phyloP scores from a whole-genome alignment of 2,329 filamentous ascomycete species.

The Eutypa lata region DNA sequence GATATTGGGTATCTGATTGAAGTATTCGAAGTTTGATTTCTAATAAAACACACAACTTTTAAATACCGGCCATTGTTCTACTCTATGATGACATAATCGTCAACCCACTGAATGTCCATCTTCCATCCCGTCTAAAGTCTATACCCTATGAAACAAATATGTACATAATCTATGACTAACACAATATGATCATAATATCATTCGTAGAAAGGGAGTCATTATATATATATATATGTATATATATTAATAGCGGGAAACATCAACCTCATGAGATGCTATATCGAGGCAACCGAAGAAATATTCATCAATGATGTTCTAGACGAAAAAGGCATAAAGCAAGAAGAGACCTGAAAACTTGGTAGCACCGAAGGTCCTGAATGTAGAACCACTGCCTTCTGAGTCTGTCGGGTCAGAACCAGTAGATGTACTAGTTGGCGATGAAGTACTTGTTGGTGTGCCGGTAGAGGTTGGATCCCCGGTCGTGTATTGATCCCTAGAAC shows the following conservation, averaged over 20 bases:
- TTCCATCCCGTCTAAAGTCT: background rate
- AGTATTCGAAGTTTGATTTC: no score
- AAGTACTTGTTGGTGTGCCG: background rate
- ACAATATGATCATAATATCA: no score
- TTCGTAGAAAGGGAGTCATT: no score
- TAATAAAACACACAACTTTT: no score
- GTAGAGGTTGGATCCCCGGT: no score
- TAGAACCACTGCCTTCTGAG: background rate
- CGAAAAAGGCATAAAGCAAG: background rate
- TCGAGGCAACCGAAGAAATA: background rate
- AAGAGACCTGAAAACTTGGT: background rate
- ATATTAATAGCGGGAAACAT: background rate
- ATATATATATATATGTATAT: background rate
- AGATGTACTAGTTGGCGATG: background rate
- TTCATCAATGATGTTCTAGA: background rate
- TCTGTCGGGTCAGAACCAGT: background rate
- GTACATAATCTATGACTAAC: background rate
- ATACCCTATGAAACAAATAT: background rate
- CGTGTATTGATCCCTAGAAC: background rate
- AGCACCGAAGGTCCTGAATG: background rate
- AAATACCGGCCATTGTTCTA: no score
- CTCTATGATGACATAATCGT: no score
- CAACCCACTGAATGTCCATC: background rate
- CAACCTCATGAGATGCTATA: background rate
- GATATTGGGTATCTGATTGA: no score